Evolutionary conservation across 1,139 yeast genomes (phyloP).

Genomic region (Debaryomyces fabryi): DNA sequence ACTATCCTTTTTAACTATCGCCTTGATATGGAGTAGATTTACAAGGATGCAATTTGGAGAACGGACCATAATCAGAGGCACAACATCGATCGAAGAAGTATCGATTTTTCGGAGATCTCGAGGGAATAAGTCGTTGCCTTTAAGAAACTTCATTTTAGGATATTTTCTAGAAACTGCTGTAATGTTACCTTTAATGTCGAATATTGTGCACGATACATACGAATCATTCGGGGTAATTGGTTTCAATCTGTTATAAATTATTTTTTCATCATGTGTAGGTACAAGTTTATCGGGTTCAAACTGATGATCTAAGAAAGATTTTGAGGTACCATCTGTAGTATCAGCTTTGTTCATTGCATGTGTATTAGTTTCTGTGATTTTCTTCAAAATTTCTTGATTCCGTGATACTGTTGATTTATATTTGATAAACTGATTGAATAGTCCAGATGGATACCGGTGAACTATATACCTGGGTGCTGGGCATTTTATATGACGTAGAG

Average conservation of each 20-base stretch:
- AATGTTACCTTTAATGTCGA: constrained; percentile 73
- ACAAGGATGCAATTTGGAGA: constrained; percentile 73
- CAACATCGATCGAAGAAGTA: constrained; percentile 84
- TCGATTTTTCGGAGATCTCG: constrained; percentile 87
- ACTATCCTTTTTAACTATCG: constrained; percentile 76
- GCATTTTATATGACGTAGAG: not conserved
- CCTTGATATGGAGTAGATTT: constrained; percentile 82
- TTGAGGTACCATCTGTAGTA: not conserved
- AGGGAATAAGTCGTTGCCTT: constrained; percentile 76
- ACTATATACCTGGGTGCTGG: not conserved
- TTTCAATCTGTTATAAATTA: constrained; percentile 38
- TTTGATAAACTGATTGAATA: not conserved
- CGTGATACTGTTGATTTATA: constrained; percentile 10
- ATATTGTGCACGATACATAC: constrained; percentile 68
- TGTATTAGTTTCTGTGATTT: not conserved
- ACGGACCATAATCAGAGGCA: constrained; percentile 83
- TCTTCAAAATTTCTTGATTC: constrained; percentile 9
- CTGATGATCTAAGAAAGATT: not conserved
- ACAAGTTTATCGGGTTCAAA: not conserved
- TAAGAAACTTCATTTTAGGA: constrained; percentile 73
- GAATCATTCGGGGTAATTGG: constrained; percentile 63
- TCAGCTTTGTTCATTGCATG: not conserved
- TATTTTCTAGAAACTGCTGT: constrained; percentile 75
- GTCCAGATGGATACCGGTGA: not conserved
- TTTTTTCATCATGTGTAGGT: constrained; percentile 1